Conservation (phyloP, 352 stramenopile genomes). For the Pythium periplocum region DNA sequence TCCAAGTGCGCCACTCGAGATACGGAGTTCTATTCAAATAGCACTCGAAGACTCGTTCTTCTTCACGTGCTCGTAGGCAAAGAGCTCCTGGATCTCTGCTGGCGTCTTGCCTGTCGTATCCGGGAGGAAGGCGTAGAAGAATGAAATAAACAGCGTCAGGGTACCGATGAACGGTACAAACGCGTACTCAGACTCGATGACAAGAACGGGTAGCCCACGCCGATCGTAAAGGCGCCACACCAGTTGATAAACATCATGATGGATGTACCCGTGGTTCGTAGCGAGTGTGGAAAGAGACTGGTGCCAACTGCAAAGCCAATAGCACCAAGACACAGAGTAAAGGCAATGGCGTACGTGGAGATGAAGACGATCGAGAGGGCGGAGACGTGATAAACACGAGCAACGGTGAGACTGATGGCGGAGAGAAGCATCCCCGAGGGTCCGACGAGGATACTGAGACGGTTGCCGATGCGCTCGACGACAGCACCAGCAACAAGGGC, state of each 20-base stretch:
- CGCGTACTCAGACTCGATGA: constrained; percentile 13
- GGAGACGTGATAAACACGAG: constrained; percentile 19
- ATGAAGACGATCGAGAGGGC: constrained; percentile 45
- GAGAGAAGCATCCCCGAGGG: constrained; percentile 44
- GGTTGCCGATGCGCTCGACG: constrained; percentile 37
- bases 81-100: too few relatives aligned
- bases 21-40: too few relatives aligned
- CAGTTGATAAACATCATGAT: constrained; percentile 51
- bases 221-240: constrained; percentile 48
- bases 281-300: constrained; percentile 52
- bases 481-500: constrained; percentile 35
- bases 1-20: too few relatives aligned
- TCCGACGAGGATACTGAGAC: constrained; percentile 37
- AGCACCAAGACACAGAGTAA: constrained; percentile 41
- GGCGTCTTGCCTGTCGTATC: too few relatives aligned
- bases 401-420: constrained; percentile 38
- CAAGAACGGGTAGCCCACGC: constrained; percentile 54
- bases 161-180: background rate
- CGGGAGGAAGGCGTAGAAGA: too few relatives aligned
- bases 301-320: constrained; percentile 45
- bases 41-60: too few relatives aligned
- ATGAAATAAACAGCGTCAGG: constrained; percentile 10
- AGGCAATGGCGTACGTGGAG: constrained; percentile 38
- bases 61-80: too few relatives aligned
- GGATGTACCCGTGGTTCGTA: constrained; percentile 36